These are phyloP conservation scores for Macaranga tanarius DNA, from an alignment of 441 rosid species.

Conservation along the genomic window DNA sequence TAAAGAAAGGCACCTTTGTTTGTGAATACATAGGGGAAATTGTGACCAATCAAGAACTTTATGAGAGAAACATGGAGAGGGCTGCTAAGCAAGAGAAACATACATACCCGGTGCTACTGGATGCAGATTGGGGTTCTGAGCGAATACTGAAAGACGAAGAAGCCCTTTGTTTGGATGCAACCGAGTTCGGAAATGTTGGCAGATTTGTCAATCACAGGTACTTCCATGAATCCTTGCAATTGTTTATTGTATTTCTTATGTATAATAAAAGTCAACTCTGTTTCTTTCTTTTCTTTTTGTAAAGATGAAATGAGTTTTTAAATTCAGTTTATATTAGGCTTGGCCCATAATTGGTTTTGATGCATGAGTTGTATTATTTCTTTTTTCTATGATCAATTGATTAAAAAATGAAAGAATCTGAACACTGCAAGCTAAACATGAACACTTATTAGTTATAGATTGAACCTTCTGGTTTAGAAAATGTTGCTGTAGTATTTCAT, in stretches of 20 bases:
- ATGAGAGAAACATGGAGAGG: slow-evolving; percentile 32
- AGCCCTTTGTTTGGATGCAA: slow-evolving; percentile 48
- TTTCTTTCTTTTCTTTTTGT: not conserved
- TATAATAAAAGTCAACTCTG: not conserved
- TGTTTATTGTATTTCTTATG: not conserved
- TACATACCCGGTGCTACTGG: slow-evolving; percentile 41
- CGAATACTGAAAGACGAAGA: slow-evolving; percentile 42
- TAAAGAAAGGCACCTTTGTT: slow-evolving; percentile 41
- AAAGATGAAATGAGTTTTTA: no score
- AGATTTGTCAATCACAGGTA: slow-evolving; percentile 52
- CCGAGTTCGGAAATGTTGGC: slow-evolving; percentile 42
- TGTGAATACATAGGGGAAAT: slow-evolving; percentile 44
- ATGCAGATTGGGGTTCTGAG: slow-evolving; percentile 50
- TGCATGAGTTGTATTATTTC: no score
- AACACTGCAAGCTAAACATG: not conserved
- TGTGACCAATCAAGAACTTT: slow-evolving; percentile 37
- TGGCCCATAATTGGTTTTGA: not conserved
- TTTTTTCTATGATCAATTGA: no score
- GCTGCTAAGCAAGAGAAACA: slow-evolving; percentile 29
- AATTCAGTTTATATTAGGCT: not conserved
- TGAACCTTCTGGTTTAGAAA: not conserved
- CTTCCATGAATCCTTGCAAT: not conserved
- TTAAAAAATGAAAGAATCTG: no score
- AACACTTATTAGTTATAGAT: not conserved
- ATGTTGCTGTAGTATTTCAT: not conserved